A percentile compares a stretch with the other conserved stretches of the same genome.
These are phyloP conservation scores for Camelina laxa DNA, from an alignment of 345 rosid species.

Conservation along the genomic window DNA sequence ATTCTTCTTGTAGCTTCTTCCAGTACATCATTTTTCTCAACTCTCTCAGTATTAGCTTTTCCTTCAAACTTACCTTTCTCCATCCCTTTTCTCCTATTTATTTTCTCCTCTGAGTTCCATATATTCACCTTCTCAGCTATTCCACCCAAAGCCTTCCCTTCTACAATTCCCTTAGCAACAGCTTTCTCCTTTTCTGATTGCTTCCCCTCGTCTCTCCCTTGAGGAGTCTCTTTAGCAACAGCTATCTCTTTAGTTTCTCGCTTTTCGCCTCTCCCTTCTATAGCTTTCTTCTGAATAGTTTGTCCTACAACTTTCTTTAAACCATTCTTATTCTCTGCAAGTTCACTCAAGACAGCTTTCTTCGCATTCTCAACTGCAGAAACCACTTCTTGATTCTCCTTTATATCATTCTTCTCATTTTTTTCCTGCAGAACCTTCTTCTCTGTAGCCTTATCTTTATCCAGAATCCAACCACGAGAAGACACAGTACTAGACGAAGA, in stretches of 20 bases:
- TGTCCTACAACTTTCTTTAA: conserved; percentile 13
- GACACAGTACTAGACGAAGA: conserved; percentile 29
- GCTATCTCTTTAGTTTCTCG: conserved; percentile 16
- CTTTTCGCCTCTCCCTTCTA: conserved; percentile 8
- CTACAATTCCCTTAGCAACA: conserved; percentile 18
- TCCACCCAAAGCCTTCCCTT: conserved; percentile 23
- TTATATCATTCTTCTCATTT: conserved; percentile 26
- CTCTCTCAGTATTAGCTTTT: conserved; percentile 9
- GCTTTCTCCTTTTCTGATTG: conserved; percentile 4
- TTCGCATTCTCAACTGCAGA: conserved; percentile 4
- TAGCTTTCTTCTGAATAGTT: conserved; percentile 13
- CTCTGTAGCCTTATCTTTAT: conserved; percentile 40
- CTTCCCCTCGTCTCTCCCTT: not conserved
- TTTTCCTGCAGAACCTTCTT: conserved; percentile 40
- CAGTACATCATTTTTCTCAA: conserved; percentile 26
- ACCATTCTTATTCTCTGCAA: conserved; percentile 14
- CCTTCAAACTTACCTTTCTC: conserved; percentile 22
- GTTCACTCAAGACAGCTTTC: conserved; percentile 37
- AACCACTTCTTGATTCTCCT: conserved; percentile 19
- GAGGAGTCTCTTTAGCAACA: conserved; percentile 5
- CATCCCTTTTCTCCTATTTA: conserved; percentile 6
- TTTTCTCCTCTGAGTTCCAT: conserved; percentile 40
- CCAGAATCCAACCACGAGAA: conserved; percentile 10
- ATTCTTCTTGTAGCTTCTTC: conserved; percentile 39
- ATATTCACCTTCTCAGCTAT: conserved; percentile 37